These are phyloP conservation scores for Arabidopsis hybrid DNA, from an alignment of 441 rosid species.

Conservation along the genomic window DNA sequence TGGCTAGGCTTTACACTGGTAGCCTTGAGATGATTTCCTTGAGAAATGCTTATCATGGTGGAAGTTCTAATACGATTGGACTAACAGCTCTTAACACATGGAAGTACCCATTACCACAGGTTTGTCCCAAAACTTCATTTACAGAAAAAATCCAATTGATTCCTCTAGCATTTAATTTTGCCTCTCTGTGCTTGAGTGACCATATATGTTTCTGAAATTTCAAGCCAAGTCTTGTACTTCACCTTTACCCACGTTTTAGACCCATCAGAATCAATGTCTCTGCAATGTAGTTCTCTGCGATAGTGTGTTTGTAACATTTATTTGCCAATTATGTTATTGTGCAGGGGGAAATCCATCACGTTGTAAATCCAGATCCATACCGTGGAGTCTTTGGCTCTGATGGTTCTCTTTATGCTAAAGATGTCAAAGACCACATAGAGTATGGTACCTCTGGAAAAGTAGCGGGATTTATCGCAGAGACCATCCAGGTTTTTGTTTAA, in stretches of 20 bases:
- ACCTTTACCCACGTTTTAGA: slow-evolving; percentile 7
- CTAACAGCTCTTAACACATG: slow-evolving; percentile 86
- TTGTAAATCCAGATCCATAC: slow-evolving; percentile 90
- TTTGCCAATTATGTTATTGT: slow-evolving; percentile 27
- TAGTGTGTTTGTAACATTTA: slow-evolving; percentile 1
- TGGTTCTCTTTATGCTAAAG: slow-evolving; percentile 73
- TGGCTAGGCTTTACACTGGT: slow-evolving; percentile 89
- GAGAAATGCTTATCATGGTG: slow-evolving; percentile 97
- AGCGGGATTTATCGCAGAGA: slow-evolving; percentile 94
- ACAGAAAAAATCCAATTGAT: not conserved
- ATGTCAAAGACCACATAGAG: slow-evolving; percentile 89
- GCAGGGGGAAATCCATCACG: slow-evolving; percentile 97
- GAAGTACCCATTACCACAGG: slow-evolving; percentile 97
- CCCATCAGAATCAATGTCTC: not conserved
- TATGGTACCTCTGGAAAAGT: slow-evolving; percentile 90
- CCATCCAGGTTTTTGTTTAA: slow-evolving; percentile 74
- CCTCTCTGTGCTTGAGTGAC: slow-evolving; percentile 1
- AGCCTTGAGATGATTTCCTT: slow-evolving; percentile 88
- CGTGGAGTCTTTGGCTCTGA: slow-evolving; percentile 87
- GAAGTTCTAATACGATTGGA: slow-evolving; percentile 90
- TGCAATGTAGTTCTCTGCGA: not conserved
- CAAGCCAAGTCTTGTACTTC: slow-evolving; percentile 4
- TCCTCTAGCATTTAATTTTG: not conserved
- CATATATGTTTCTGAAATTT: slow-evolving; percentile 1
- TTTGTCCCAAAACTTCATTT: slow-evolving; percentile 33